These are phyloP conservation scores for Combretum micranthum DNA, from an alignment of 345 rosid species.

Conservation along the genomic window DNA sequence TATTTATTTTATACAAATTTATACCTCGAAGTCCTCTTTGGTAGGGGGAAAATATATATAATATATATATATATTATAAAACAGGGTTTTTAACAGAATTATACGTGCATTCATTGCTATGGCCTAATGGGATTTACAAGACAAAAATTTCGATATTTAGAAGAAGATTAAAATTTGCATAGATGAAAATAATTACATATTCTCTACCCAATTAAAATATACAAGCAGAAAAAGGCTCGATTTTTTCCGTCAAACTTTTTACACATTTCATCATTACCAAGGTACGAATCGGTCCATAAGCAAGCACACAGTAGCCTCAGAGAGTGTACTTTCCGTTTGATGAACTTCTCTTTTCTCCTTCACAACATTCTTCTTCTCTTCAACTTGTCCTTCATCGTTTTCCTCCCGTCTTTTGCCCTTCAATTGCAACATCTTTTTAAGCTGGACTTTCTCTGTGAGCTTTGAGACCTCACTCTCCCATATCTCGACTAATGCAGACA, in stretches of 20 bases:
- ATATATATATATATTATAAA: no score
- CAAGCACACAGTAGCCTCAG: conserved; percentile 60
- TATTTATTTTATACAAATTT: no score
- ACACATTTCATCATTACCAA: conserved; percentile 22
- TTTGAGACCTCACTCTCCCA: conserved; percentile 11
- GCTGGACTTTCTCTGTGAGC: conserved; percentile 7
- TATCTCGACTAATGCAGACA: conserved; percentile 10
- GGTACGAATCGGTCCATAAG: conserved; percentile 85
- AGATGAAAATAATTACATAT: no score
- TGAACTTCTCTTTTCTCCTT: conserved; percentile 20
- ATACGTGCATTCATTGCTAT: no score
- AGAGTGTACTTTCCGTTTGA: conserved; percentile 31
- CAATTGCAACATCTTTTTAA: background rate
- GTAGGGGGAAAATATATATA: no score
- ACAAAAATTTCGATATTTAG: no score
- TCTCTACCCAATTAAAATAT: no score
- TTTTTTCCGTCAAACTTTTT: background rate
- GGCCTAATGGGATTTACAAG: no score
- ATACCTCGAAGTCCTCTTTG: no score
- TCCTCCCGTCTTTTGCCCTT: conserved; percentile 13
- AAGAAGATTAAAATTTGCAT: no score
- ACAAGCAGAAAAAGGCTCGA: no score
- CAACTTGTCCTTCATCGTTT: conserved; percentile 16
- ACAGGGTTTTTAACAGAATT: no score
- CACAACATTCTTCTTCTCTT: conserved; percentile 9